Base-by-base conservation (phyloP, 495 filamentous ascomycete species). In the Talaromyces liani region DNA sequence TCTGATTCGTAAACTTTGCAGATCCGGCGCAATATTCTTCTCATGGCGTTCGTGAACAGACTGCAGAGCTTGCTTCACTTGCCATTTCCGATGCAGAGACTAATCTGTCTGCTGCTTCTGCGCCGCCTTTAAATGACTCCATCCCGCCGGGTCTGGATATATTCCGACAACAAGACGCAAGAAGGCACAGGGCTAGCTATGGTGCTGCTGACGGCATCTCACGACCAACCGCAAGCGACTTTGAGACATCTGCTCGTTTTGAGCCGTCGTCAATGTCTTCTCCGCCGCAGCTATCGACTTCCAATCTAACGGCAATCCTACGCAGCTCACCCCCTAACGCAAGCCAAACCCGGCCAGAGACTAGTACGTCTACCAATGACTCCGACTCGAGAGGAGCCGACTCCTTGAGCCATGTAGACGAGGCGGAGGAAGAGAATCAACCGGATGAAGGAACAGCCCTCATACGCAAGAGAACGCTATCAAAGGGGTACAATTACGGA, bases 21-120 rank as follows among this genome's bases (percentile, higher is more conserved):
- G 90, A 95, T 68, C 85, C 82, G 65, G 82, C 85, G 6, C 85
- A 89, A 62, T 89, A 90, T 74, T 85, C 89, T 27, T 84, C 84
- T 24, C 82, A 86, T 51, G 89, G 85, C 63, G 89, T 98, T 12
- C 87, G 94, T 61, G 90, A 96, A 71, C 87, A 96, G 69, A 96
- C 94, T 2, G 92, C 92, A 34, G 91, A 96, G 71, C 83, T 98
- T 36, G 93, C 94, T 25, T 91, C 84, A 6, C 90, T 90, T 66
- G 89, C 89, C n/a, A 80, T 97, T 34, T 91, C 89, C 69, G 56
- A 64, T 60, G 54, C 36, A 20, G 63, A 64, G 33, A 70, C 67
- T 65, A 67, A 70, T 69, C 63, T 70, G 61, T 73, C 77, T 16
- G 65, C 68, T 64, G 69, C 74, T 34, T 71, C 72, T 20, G 70